A percentile compares a stretch with the other conserved stretches of the same genome.
phyloP scores from a whole-genome alignment of 805 yeast species.

The Maudiozyma barnettii region DNA sequence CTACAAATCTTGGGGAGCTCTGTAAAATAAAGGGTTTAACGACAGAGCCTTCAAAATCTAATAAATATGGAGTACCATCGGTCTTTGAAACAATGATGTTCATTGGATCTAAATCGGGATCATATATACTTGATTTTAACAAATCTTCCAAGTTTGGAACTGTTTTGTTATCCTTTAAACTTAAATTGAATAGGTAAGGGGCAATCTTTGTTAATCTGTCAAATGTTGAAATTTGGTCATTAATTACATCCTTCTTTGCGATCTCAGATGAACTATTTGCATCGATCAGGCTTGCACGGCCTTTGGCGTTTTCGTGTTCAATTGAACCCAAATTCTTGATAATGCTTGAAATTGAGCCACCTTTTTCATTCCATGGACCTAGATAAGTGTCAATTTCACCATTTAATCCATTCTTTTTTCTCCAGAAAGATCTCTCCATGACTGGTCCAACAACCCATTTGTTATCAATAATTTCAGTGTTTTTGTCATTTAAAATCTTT shows the following conservation, averaged over 20 bases:
- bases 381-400: conserved; percentile 35
- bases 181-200: conserved; percentile 43
- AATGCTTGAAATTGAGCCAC: conserved; percentile 47
- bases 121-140: conserved; percentile 60
- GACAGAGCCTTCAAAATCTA: conserved; percentile 76
- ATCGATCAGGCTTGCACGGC: conserved; percentile 35
- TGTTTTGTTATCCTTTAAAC: conserved; percentile 36
- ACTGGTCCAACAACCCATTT: conserved; percentile 93
- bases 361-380: conserved; percentile 67
- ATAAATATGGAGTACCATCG: conserved; percentile 37
- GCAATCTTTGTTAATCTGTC: conserved; percentile 49
- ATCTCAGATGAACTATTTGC: conserved; percentile 7
- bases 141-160: conserved; percentile 56
- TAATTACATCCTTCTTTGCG: conserved; percentile 34
- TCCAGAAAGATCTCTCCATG: conserved; percentile 69
- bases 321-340: conserved; percentile 54
- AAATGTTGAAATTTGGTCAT: conserved; percentile 49
- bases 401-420: conserved; percentile 35
- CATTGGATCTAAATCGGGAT: conserved; percentile 87
- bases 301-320: conserved; percentile 52
- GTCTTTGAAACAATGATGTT: conserved; percentile 53
- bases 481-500: background rate
- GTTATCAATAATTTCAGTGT: conserved; percentile 6
- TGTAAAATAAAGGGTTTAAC: conserved; percentile 77
- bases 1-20: conserved; percentile 72